Base-by-base conservation (phyloP, 192 early-diverging fungal genomes). In the Coemansia biformis region DNA sequence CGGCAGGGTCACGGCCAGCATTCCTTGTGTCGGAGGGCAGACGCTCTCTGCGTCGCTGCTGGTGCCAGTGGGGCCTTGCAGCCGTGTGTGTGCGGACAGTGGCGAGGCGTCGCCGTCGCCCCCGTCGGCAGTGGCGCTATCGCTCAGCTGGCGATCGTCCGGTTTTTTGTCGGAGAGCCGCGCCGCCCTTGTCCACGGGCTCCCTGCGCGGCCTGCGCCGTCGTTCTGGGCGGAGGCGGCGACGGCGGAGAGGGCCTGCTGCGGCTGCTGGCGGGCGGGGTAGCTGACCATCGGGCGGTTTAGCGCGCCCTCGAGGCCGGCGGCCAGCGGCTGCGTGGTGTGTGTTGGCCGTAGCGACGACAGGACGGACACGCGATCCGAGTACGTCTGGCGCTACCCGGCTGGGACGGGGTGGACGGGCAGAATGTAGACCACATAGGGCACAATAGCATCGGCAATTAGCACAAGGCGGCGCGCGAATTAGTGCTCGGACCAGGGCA, bases 331-430 rank as follows among this genome's bases (percentile, higher is more conserved):
- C n/a, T n/a, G n/a, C n/a, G n/a, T n/a, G n/a, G n/a, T n/a, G n/a
- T n/a, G n/a, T 34, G 43, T 23, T 9, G 63, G 63, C 15, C 63
- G 49, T 17, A 64, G 44, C 5, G 68, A 72, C 0, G 64, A 68
- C 24, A 76, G 53, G 17, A 70, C 74, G 4, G 66, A 45, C 21
- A 76, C 64, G 32, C 74, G 66, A 35, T 76, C 74, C 21, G 67
- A 71, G 46, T 76, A 76, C n/a, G 74, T 76, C 39, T 75, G 65
- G 21, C 72, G 54, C 72, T 75, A 30, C 24, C n/a, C n/a, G n/a
- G n/a, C n/a, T n/a, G n/a, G n/a, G n/a, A n/a, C n/a, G n/a, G n/a
- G n/a, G n/a, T n/a, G 24, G 24, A 26, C 3, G 24, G 24, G 24
- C 24, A 6, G 24, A 6, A 26, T 26, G 24, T 2, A 30, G 29